Evolutionary conservation across 768 basidiomycete genomes (phyloP).

Genomic region (Termitomyces sp.): DNA sequence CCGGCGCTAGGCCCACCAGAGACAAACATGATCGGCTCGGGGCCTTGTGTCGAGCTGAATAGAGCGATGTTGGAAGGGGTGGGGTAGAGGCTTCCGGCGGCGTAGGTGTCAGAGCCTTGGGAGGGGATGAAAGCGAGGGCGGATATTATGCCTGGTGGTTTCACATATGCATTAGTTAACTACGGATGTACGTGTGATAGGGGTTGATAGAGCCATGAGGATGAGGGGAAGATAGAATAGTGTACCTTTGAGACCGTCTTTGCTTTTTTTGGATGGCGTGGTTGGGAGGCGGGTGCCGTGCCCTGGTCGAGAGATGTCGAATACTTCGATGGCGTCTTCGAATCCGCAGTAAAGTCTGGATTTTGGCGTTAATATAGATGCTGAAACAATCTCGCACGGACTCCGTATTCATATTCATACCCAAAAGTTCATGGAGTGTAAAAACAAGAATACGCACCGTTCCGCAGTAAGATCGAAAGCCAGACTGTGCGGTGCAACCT

Average conservation of each 20-base stretch:
- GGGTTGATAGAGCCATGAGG: too few species aligned
- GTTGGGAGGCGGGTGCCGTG: conserved; percentile 22
- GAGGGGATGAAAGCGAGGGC: conserved; percentile 72
- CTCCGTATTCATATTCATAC: too few species aligned
- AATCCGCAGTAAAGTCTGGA: conserved; percentile 24
- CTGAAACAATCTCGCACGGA: neutral
- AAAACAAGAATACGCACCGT: conserved; percentile 39
- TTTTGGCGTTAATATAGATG: neutral
- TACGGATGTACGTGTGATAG: too few species aligned
- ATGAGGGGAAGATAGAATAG: too few species aligned
- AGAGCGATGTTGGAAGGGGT: conserved; percentile 58
- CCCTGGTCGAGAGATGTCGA: conserved; percentile 20
- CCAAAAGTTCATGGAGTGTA: too few species aligned
- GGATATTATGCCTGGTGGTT: conserved; percentile 73
- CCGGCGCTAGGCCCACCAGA: conserved; percentile 50
- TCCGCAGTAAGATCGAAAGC: conserved; percentile 69
- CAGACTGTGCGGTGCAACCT: conserved; percentile 82
- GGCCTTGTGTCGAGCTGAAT: conserved; percentile 57
- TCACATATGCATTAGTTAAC: too few species aligned
- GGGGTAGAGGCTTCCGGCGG: conserved; percentile 72
- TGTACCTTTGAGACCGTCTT: conserved; percentile 83
- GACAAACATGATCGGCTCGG: conserved; percentile 58
- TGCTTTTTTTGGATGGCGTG: conserved; percentile 29
- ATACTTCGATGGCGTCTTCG: conserved; percentile 28
- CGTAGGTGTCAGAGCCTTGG: conserved; percentile 63